Base-by-base conservation (phyloP, 805 yeast genomes). In the Pichia membranifaciens region DNA sequence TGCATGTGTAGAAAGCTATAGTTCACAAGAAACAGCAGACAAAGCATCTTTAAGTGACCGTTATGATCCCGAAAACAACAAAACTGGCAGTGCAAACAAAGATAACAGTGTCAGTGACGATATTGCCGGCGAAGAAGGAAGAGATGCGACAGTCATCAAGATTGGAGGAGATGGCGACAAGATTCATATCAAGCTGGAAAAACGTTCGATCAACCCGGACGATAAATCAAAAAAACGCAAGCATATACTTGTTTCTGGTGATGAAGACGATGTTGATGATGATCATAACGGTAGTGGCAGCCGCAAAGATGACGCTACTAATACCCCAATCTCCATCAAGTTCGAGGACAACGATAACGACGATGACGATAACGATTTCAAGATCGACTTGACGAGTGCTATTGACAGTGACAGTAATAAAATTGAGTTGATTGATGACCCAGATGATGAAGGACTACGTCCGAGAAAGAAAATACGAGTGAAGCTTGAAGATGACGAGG, bases 161-260 rank as follows among this genome's bases (percentile, higher is more conserved):
- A 39, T 20, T 41, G 58, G 48, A 12, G 41, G 34, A 10, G 61
- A 58, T 4, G 58, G 48, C 0, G 56, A 38, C 32, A 39, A 43
- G 33, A 43, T 50, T n/a, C 41, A 40, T 12, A 47, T 47, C 15
- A 37, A 36, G 25, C 28, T 37, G 16, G 43, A 42, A 53, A 43
- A 51, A 53, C 37, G 43, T 16, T 29, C 43, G 6, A 51, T 44
- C 12, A 51, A 35, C 6, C 51, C n/a, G 7, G 13, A 45, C 15
- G 53, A 38, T 6, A 53, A 18, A 12, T 4, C 29, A 10, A 20
- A 22, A 22, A 25, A 35, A 9, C 10, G 17, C 34, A 16, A 42
- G 28, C 13, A 32, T 16, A 10, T 8, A 5, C 13, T 21, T 12
- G 29, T 18, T 29, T 35, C 40, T 12, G 16, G 22, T 9, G 8